Conservation (phyloP, 305 asterid genomes). For the Solanum chacoense region DNA sequence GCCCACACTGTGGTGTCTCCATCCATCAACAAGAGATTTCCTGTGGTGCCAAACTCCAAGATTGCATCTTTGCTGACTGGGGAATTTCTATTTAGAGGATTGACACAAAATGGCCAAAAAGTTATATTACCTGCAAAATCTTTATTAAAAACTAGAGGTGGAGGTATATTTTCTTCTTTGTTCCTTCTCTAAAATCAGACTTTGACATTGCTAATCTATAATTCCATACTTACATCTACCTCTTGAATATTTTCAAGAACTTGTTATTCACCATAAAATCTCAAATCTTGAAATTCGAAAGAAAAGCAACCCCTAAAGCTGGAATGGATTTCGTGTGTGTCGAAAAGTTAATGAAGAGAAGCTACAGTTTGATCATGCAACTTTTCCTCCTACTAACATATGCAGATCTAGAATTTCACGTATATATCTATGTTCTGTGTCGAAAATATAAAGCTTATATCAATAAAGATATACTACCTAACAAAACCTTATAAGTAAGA, state of each 20-base stretch:
- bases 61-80: slow-evolving; percentile 63
- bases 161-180: slow-evolving; percentile 3
- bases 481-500: not conserved
- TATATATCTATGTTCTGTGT: not conserved
- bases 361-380: not conserved
- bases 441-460: not conserved
- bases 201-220: not conserved
- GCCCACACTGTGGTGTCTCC: slow-evolving; percentile 46
- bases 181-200: not conserved
- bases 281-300: not conserved
- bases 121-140: slow-evolving; percentile 34
- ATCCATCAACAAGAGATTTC: slow-evolving; percentile 50
- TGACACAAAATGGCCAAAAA: slow-evolving; percentile 36
- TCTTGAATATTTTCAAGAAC: not conserved
- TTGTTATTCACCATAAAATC: not conserved
- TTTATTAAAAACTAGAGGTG: slow-evolving; percentile 31
- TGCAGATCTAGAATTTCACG: not conserved
- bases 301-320: not conserved
- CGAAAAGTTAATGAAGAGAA: not conserved
- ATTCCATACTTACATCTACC: not conserved
- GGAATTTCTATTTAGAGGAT: slow-evolving; percentile 72
- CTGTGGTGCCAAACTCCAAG: slow-evolving; percentile 51
- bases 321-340: not conserved
- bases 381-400: not conserved
- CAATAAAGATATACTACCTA: not conserved